Percentiles rank a stretch among this genome's conserved stretches.
These are phyloP conservation scores for Neoboletus magnificus DNA, from an alignment of 768 basidiomycete genomes.

Conservation along the genomic window DNA sequence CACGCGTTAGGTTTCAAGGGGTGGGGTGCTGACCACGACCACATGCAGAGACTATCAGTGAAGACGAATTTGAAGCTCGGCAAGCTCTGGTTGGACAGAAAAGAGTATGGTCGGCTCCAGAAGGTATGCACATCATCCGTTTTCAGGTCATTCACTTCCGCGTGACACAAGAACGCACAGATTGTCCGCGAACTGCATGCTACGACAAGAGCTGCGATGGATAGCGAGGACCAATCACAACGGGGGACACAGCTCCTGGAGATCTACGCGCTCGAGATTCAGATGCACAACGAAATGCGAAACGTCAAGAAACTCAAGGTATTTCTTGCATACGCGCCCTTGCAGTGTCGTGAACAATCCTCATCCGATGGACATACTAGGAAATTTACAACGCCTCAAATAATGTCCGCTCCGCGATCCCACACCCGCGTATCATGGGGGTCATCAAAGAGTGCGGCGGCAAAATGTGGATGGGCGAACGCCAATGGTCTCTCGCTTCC, in stretches of 20 bases:
- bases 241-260: conserved; percentile 92
- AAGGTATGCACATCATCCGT: conserved; percentile 47
- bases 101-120: conserved; percentile 81
- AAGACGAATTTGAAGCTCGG: conserved; percentile 98
- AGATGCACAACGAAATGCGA: conserved; percentile 97
- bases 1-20: not conserved
- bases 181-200: conserved; percentile 73
- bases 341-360: not conserved
- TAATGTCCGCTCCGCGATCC: conserved; percentile 91
- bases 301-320: conserved; percentile 97
- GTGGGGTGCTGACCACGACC: not conserved
- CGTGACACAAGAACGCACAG: conserved; percentile 34
- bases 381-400: conserved; percentile 97
- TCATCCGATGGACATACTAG: conserved; percentile 39
- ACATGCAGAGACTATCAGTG: conserved; percentile 74
- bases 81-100: conserved; percentile 94
- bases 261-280: conserved; percentile 97
- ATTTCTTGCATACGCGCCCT: not conserved
- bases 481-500: conserved; percentile 97
- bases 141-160: not conserved
- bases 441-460: conserved; percentile 99
- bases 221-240: conserved; percentile 83
- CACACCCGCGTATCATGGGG: conserved; percentile 97
- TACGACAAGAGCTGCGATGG: conserved; percentile 56
- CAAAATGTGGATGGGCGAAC: conserved; percentile 99